Percentiles rank a stretch among this genome's conserved stretches.
Conservation (phyloP, 1,284 basidiomycete species). For the Limonomyces culmigenus region DNA sequence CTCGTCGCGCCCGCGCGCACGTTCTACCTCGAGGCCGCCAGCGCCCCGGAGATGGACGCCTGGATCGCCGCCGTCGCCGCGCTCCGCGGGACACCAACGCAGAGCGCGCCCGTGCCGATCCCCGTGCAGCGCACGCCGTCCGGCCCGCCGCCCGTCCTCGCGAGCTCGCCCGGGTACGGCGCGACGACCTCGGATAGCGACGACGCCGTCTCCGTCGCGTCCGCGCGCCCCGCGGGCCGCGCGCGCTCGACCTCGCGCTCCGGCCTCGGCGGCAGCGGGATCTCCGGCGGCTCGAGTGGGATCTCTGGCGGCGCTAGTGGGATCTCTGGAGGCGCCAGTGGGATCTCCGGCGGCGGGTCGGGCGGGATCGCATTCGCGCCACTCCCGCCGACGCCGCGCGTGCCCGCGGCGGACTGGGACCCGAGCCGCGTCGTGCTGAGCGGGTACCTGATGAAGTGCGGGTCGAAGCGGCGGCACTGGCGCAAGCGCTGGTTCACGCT, state of each 20-base stretch:
- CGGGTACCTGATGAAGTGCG: slow-evolving; percentile 96
- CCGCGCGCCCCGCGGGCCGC: slow-evolving; percentile 17
- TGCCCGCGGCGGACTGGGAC: slow-evolving; percentile 18
- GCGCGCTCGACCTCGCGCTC: slow-evolving; percentile 58
- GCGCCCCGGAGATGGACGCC: slow-evolving; percentile 51
- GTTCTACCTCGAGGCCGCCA: slow-evolving; percentile 82
- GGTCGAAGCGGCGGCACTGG: slow-evolving; percentile 86
- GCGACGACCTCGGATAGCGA: background rate
- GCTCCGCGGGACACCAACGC: slow-evolving; percentile 41
- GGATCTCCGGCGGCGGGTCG: slow-evolving; percentile 1
- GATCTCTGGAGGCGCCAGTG: too few relatives aligned
- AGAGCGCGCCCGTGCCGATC: slow-evolving; percentile 26
- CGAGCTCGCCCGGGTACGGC: background rate
- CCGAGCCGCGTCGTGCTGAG: slow-evolving; percentile 61
- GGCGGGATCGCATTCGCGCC: slow-evolving; percentile 6
- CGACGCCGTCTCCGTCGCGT: slow-evolving; percentile 17
- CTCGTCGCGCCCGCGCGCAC: slow-evolving; percentile 85
- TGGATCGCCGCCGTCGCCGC: slow-evolving; percentile 70
- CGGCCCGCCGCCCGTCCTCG: background rate
- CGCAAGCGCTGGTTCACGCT: slow-evolving; percentile 88
- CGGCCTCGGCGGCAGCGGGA: slow-evolving; percentile 36
- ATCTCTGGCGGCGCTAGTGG: too few relatives aligned
- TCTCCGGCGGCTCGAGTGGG: background rate
- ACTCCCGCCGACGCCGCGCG: slow-evolving; percentile 3
- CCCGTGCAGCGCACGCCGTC: too few relatives aligned